Percentiles rank a stretch among this genome's conserved stretches.
phyloP scores from a whole-genome alignment of 257 asterid species.

The Penstemon barbatus region DNA sequence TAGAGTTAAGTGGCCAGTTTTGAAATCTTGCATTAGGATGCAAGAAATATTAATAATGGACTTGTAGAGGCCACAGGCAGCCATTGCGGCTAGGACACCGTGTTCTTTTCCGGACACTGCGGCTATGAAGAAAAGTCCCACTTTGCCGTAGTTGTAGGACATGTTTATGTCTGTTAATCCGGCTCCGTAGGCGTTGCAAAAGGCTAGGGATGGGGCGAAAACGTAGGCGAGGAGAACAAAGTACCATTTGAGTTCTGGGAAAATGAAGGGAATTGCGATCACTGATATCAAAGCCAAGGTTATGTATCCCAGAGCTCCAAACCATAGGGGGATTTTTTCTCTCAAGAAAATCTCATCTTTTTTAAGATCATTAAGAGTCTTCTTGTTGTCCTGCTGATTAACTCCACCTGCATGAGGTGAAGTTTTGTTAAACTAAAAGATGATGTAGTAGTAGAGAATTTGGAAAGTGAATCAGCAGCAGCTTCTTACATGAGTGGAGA shows the following conservation, averaged over 20 bases:
- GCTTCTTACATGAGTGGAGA: too few species aligned
- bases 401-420: conserved; percentile 25
- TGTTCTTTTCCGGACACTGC: conserved; percentile 71
- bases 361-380: conserved; percentile 19
- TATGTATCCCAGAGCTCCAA: conserved; percentile 49
- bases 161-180: conserved; percentile 82
- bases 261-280: conserved; percentile 56
- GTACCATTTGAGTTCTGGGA: conserved; percentile 75
- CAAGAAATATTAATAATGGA: conserved; percentile 59
- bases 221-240: conserved; percentile 57
- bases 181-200: conserved; percentile 82
- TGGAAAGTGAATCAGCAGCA: too few species aligned
- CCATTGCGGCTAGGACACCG: conserved; percentile 74
- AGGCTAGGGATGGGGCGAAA: conserved; percentile 64
- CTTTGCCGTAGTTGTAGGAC: conserved; percentile 77
- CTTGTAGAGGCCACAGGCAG: conserved; percentile 72
- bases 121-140: conserved; percentile 68
- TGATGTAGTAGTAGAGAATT: too few species aligned
- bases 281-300: conserved; percentile 44
- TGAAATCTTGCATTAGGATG: conserved; percentile 68
- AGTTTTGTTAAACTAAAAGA: not conserved
- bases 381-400: conserved; percentile 17
- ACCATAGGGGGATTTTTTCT: conserved; percentile 66
- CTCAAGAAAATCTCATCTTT: conserved; percentile 45
- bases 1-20: conserved; percentile 67